Evolutionary conservation across 495 filamentous ascomycete genomes (phyloP).

Genomic region (Aspergillus biplanus): DNA sequence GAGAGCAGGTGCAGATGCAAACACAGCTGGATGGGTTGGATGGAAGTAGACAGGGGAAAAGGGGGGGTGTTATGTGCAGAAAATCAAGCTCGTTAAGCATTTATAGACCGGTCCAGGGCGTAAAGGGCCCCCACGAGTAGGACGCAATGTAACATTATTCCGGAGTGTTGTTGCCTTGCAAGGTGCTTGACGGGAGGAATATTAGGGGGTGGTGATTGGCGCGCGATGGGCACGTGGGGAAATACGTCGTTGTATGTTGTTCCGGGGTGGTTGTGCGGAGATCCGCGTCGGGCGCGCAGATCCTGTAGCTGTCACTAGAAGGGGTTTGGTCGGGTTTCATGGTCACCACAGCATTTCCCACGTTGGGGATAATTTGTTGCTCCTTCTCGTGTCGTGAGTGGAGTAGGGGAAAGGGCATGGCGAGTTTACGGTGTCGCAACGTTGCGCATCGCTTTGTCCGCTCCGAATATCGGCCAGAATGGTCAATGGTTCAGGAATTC

Average conservation of each 20-base stretch:
- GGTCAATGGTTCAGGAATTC: too few relatives aligned
- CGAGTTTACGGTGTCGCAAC: too few relatives aligned
- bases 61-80: neutral
- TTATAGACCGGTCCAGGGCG: neutral
- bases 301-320: neutral
- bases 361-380: too few relatives aligned
- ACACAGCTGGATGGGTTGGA: neutral
- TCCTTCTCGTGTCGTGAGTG: too few relatives aligned
- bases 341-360: too few relatives aligned
- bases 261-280: neutral
- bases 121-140: neutral
- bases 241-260: neutral
- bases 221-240: neutral
- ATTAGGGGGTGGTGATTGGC: neutral
- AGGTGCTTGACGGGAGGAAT: neutral
- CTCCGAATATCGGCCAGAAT: too few relatives aligned
- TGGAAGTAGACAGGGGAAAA: neutral
- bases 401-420: too few relatives aligned
- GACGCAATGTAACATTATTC: neutral
- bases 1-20: neutral
- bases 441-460: too few relatives aligned
- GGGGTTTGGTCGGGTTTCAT: too few relatives aligned
- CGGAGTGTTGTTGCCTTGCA: neutral
- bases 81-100: neutral
- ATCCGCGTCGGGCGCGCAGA: neutral